Base-by-base conservation (phyloP, 345 rosid species). In the Litchi chinensis region DNA sequence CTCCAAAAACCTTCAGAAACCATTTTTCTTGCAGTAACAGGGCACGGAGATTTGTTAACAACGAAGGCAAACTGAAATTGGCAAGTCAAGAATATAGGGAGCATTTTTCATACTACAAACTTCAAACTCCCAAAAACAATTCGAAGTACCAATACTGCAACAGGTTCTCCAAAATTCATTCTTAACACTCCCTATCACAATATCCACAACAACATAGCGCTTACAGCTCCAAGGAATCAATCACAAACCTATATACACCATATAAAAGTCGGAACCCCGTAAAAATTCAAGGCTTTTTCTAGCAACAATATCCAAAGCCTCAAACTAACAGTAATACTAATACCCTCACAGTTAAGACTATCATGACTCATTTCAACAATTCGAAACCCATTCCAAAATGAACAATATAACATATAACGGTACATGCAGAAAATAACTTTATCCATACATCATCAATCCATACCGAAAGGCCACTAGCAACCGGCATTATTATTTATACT, bases 401-500 rank as follows among this genome's bases (percentile, higher is more conserved):
- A 0, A 50, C 18, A 50, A 50, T 41, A 41, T 41, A 8, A 41
- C 37, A 32, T 32, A 32, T 46, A 46, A 8, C 0, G 5, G 1
- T 46, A 46, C 57, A 52, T 15, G 19, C 57, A 52, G 0, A 39
- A 24, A 18, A 24, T 8, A 44, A 70, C 56, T 57, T 65, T 24
- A 41, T 21, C 37, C 59, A 65, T 39, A 65, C 39, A 22, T 43
- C 18, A 64, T 2, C 6, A 10, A 50, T 2, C 6, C 74, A 57
- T 41, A 62, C 28, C 40, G 65, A 65, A 39, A 3, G 28, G 48
- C 11, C 46, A 74, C 48, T 32, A 12, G 44, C 6, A 59, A 68
- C 21, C 21, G 40, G 28, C 71, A 63, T 46, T 18, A 75, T 32
- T 32, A 32, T 32, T 32, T 32, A 32, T 32, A 79, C 86, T 82